These are phyloP conservation scores for Didymosphaeria variabile DNA, from an alignment of 2,329 filamentous ascomycete genomes.

Conservation along the genomic window DNA sequence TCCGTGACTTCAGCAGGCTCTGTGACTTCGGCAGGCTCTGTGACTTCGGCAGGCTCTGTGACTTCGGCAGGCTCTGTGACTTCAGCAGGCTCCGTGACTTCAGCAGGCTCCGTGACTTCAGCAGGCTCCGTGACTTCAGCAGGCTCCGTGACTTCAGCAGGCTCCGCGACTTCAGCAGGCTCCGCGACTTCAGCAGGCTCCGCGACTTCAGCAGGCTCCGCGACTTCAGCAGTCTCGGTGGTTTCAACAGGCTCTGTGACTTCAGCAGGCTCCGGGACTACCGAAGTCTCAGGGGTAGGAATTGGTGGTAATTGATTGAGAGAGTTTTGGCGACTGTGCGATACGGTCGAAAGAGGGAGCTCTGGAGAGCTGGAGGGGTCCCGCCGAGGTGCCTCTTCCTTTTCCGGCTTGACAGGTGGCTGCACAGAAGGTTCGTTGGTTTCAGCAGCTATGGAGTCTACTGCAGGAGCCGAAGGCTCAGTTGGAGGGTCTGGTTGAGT, in stretches of 20 bases:
- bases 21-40: neutral
- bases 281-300: neutral
- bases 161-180: neutral
- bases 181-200: neutral
- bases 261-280: neutral
- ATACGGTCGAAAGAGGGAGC: neutral
- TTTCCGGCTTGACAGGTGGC: neutral
- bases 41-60: neutral
- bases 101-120: neutral
- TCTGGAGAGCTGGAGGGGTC: constrained; percentile 1
- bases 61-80: neutral
- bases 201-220: neutral
- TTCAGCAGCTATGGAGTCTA: neutral
- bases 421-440: neutral
- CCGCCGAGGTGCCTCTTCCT: neutral
- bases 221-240: neutral
- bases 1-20: neutral
- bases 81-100: neutral
- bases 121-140: neutral
- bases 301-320: neutral
- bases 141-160: neutral
- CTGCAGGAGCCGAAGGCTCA: neutral
- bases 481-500: constrained; percentile 10
- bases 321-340: constrained; percentile 10
- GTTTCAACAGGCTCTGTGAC: neutral